Percentiles rank a stretch among this genome's conserved stretches.
These are phyloP conservation scores for Mycena latifolia DNA, from an alignment of 768 basidiomycete species.

Conservation along the genomic window DNA sequence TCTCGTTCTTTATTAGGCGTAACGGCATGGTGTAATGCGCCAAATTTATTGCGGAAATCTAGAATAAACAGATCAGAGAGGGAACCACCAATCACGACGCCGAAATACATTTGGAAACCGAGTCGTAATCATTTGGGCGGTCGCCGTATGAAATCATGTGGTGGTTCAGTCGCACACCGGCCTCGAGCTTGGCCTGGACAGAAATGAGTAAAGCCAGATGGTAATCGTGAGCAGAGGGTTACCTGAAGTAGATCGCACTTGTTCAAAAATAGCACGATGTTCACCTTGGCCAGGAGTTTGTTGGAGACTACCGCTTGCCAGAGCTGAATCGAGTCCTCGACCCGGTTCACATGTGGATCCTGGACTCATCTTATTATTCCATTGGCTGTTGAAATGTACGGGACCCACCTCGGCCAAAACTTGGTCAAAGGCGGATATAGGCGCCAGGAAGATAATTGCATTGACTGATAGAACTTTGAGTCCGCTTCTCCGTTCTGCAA, in stretches of 20 bases:
- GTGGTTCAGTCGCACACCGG: constrained; percentile 78
- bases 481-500: constrained; percentile 10
- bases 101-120: constrained; percentile 77
- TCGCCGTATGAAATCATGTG: constrained; percentile 81
- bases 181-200: constrained; percentile 76
- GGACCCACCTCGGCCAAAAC: constrained; percentile 76
- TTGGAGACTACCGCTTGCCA: constrained; percentile 84
- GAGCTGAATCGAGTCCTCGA: constrained; percentile 83
- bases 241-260: constrained; percentile 85
- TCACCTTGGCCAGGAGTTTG: constrained; percentile 78
- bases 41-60: constrained; percentile 85
- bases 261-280: constrained; percentile 86
- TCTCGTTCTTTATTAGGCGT: constrained; percentile 81
- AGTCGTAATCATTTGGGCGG: constrained; percentile 83
- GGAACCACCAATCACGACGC: constrained; percentile 18
- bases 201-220: constrained; percentile 21
- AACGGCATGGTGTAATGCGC: constrained; percentile 72
- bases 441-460: constrained; percentile 90
- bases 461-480: constrained; percentile 63
- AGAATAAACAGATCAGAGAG: constrained; percentile 15
- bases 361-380: constrained; percentile 42
- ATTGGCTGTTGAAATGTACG: constrained; percentile 21
- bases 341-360: constrained; percentile 80
- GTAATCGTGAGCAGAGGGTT: constrained; percentile 30
- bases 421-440: constrained; percentile 91